Evolutionary conservation across 129 eudicot genomes (phyloP), one percentile per base, ranked within the genome.

Genomic region (Lactuca sativa): DNA sequence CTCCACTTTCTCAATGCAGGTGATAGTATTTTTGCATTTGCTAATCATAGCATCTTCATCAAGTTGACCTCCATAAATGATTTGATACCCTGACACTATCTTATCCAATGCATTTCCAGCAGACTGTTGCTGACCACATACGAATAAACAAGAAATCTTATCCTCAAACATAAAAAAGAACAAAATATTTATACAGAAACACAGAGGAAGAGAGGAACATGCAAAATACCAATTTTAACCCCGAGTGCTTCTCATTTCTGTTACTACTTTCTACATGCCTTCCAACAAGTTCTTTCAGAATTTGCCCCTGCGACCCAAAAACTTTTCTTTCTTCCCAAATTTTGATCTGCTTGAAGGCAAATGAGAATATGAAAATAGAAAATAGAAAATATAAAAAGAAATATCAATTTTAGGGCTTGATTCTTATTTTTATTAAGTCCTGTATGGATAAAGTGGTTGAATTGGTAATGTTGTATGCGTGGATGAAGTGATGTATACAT

Each of bases 311-410:
- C 49, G 98, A 92, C 60, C 98, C 98, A 81, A 92, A 92, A 14
- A 92, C 96, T 74, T 91, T 88, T 59, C 96, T 71, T 66, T 91
- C 97, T 73, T 88, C 97, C 93, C 91, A 88, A 59, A 91, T 88
- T 56, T 66, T 86, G 33, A 91, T 77, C 97, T 91, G 30, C 30
- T 36, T 36, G 38, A 2, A 36, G 38, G 6, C 38, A 36, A 36
- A 36, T 36, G 38, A 25, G 1, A 25, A 25, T 25, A 25, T 25
- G 30, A 25, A 25, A 25, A 25, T 25, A 25, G 30, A 25, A 25
- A 25, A 25, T 25, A 25, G 0, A 36, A 36, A 6, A 36, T 36
- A 36, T 3, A 36, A 36, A 36, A 36, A 36, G 5, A 36, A 36
- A 25, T 25, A 25, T 25, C 30, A 25, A 25, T 25, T 25, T 25